Evolutionary conservation across 345 rosid genomes (phyloP).

Genomic region (Heritiera fomes): DNA sequence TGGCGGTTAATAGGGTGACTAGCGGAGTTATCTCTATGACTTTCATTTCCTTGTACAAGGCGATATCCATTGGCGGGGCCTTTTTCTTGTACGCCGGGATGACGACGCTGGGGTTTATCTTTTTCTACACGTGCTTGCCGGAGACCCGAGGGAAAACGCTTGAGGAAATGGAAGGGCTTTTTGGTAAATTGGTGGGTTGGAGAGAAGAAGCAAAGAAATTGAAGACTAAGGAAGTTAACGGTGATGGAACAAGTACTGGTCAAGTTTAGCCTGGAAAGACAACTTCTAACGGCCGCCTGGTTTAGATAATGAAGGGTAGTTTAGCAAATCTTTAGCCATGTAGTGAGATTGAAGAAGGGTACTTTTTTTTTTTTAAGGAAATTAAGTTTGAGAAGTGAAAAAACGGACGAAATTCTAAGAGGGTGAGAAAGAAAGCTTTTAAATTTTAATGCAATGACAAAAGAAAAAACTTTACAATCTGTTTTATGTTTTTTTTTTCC

Average conservation of each 20-base stretch:
- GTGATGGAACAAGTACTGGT: slow-evolving; percentile 11
- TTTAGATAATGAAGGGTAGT: not conserved
- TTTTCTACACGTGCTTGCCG: slow-evolving; percentile 59
- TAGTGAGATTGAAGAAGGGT: too few relatives aligned
- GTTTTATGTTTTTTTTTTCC: too few relatives aligned
- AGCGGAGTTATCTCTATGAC: slow-evolving; percentile 58
- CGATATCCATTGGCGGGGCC: slow-evolving; percentile 79
- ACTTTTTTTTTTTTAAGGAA: too few relatives aligned
- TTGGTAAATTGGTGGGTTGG: slow-evolving; percentile 56
- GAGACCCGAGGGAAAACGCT: slow-evolving; percentile 82
- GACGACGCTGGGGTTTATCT: slow-evolving; percentile 51
- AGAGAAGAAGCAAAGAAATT: slow-evolving; percentile 32
- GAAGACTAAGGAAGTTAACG: slow-evolving; percentile 20
- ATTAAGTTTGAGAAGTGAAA: not conserved
- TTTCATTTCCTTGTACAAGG: slow-evolving; percentile 54
- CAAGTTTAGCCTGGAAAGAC: slow-evolving; percentile 27
- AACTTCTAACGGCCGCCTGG: not conserved
- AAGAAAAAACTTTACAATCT: too few relatives aligned
- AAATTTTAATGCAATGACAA: too few relatives aligned
- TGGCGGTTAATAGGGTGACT: too few relatives aligned
- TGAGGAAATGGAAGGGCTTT: slow-evolving; percentile 77
- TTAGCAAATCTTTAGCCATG: too few relatives aligned
- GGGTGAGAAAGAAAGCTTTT: too few relatives aligned
- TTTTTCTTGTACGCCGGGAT: slow-evolving; percentile 68
- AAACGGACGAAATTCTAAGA: too few relatives aligned